These are phyloP conservation scores for Pogostemon cablin DNA, from an alignment of 257 asterid genomes.

Conservation along the genomic window DNA sequence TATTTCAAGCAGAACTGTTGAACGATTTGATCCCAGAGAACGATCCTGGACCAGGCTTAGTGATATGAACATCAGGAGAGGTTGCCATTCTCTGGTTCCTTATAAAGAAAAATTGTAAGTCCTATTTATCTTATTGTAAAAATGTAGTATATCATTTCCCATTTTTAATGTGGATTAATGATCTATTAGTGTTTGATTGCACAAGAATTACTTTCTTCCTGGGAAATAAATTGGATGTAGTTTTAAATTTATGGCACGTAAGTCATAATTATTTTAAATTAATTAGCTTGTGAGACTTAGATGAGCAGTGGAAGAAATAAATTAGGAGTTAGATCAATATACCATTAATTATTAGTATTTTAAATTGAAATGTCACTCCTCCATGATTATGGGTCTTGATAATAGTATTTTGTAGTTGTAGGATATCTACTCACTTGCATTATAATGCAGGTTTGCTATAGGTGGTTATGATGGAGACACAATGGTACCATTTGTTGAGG, in stretches of 20 bases:
- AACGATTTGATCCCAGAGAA: slow-evolving; percentile 79
- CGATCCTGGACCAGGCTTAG: slow-evolving; percentile 54
- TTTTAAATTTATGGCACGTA: background rate
- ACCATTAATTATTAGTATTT: no score
- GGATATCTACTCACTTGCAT: background rate
- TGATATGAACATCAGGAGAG: slow-evolving; percentile 58
- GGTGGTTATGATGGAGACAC: slow-evolving; percentile 72
- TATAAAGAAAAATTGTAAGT: slow-evolving; percentile 64
- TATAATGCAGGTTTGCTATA: slow-evolving; percentile 56
- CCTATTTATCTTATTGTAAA: background rate
- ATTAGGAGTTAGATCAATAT: no score
- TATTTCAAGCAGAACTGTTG: slow-evolving; percentile 47
- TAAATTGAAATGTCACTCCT: no score
- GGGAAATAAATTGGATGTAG: background rate
- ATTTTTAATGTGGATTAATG: background rate
- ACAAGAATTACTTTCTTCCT: background rate
- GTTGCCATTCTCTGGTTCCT: slow-evolving; percentile 64
- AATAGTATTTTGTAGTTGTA: background rate
- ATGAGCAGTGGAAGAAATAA: no score
- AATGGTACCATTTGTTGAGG: slow-evolving; percentile 60
- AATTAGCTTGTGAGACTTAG: background rate
- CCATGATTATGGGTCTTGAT: background rate
- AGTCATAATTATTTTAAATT: background rate
- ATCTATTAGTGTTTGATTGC: background rate
- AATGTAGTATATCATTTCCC: background rate